Conservation (phyloP, 257 asterid species). For the Ilex aquifolium region DNA sequence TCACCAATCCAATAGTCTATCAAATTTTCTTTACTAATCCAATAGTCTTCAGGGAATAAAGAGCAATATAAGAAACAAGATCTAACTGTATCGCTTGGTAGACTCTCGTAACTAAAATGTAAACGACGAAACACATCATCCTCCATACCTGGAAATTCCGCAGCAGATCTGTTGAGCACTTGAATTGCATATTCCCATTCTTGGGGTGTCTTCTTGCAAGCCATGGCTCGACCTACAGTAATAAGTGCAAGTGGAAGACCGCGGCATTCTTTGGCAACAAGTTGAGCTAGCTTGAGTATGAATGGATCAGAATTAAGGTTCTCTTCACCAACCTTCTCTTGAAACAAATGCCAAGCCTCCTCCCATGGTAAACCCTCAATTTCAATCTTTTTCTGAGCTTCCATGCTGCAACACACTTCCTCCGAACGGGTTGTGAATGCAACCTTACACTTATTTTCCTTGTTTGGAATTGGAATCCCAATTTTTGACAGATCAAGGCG, state of each 20-base stretch:
- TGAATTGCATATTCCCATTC: background rate
- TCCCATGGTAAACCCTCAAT: background rate
- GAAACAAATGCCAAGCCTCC: background rate
- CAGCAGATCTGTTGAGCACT: background rate
- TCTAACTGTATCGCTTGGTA: background rate
- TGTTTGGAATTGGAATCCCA: background rate
- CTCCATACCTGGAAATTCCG: background rate
- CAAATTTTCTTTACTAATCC: no score
- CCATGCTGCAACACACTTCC: background rate
- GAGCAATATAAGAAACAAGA: background rate
- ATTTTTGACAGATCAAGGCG: no score
- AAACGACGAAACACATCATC: background rate
- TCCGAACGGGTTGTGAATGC: background rate
- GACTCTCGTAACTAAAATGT: background rate
- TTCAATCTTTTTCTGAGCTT: no score
- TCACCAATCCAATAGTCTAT: background rate
- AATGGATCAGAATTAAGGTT: background rate
- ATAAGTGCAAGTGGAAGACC: background rate
- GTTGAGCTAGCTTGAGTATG: background rate
- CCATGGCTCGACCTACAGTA: background rate
- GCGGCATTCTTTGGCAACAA: background rate
- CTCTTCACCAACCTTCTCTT: background rate
- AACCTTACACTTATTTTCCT: background rate
- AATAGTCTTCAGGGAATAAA: background rate
- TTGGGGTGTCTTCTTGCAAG: background rate